Base-by-base conservation (phyloP, 2,329 filamentous ascomycete genomes). In the Podosphaera leucotricha region DNA sequence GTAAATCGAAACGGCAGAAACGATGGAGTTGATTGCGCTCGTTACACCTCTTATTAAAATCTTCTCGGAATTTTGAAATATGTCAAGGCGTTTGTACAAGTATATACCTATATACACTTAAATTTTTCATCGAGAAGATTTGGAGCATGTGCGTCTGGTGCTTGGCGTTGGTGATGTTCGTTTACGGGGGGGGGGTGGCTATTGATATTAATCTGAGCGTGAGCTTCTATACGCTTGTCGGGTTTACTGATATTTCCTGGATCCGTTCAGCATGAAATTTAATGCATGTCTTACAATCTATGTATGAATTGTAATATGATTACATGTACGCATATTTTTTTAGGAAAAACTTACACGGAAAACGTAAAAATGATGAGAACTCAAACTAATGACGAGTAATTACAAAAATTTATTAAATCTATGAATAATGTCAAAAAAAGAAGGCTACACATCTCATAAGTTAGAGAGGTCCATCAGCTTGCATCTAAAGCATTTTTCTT, bases 1-100 rank as follows among this genome's bases (percentile, higher is more conserved):
- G 68, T 75, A 35, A 67, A 68, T 46, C 64, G 65, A 37, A 56
- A 49, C 38, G 56, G 52, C 41, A 48, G 50, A 45, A 45, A 45
- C 35, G 42, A 20, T 33, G 28, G 28, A 33, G 28, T 33, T 33
- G 28, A 2, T 13, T 33, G 28, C 15, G 15, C 28, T 6, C 28
- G 16, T 18, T 13, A 38, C 16, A 22, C n/a, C 4, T 18, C 20
- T 10, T 22, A 22, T 19, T 19, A n/a, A 22, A 19, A 19, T 8
- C 6, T 13, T 8, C 20, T n/a, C 16, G 37, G 37, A 22, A 22
- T n/a, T 15, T 33, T 24, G 22, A 24, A 33, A 33, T 13, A 33
- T 33, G 28, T 33, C 6, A 33, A 33, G 28, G 11, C 28, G 22
- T 24, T 24, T 24, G 8, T 8, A 24, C 22, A 24, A 24, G 22